Percentiles rank a stretch among this genome's conserved stretches.
These are phyloP conservation scores for Aspergillus tanneri DNA, from an alignment of 2,329 filamentous ascomycete species.

Conservation along the genomic window DNA sequence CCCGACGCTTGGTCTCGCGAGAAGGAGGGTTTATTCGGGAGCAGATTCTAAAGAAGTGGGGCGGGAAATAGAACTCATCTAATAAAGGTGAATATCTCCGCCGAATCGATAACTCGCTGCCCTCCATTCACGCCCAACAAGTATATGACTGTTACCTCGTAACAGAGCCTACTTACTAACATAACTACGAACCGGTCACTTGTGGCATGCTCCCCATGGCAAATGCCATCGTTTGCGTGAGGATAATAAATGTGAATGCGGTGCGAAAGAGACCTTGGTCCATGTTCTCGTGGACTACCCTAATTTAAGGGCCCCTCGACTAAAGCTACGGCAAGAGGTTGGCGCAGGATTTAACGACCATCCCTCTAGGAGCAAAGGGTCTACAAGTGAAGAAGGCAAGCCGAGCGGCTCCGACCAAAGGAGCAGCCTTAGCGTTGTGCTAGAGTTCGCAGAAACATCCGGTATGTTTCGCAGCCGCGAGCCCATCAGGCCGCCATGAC, in stretches of 20 bases:
- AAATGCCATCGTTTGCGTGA: conserved; percentile 15
- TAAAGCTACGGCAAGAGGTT: neutral
- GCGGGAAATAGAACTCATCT: conserved; percentile 11
- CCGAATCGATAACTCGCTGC: conserved; percentile 11
- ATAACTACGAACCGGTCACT: conserved; percentile 24
- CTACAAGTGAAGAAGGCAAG: conserved; percentile 15
- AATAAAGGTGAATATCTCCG: conserved; percentile 13
- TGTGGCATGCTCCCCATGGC: conserved; percentile 19
- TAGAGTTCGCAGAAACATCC: conserved; percentile 16
- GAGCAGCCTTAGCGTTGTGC: neutral
- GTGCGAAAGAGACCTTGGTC: conserved; percentile 18
- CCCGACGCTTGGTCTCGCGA: conserved; percentile 8
- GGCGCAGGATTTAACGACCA: neutral
- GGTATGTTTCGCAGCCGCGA: conserved; percentile 7
- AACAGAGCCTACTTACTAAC: conserved; percentile 21
- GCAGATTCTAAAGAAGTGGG: conserved; percentile 12
- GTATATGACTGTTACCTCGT: conserved; percentile 13
- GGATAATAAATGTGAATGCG: conserved; percentile 18
- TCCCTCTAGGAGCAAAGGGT: conserved; percentile 1
- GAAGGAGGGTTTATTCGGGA: conserved; percentile 8
- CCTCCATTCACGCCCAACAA: conserved; percentile 4
- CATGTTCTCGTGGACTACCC: conserved; percentile 20
- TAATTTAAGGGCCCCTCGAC: conserved; percentile 2
- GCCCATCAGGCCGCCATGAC: conserved; percentile 5
- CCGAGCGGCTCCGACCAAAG: too few relatives aligned